Base-by-base conservation (phyloP, 495 filamentous ascomycete species). In the Podospora anserina region DNA sequence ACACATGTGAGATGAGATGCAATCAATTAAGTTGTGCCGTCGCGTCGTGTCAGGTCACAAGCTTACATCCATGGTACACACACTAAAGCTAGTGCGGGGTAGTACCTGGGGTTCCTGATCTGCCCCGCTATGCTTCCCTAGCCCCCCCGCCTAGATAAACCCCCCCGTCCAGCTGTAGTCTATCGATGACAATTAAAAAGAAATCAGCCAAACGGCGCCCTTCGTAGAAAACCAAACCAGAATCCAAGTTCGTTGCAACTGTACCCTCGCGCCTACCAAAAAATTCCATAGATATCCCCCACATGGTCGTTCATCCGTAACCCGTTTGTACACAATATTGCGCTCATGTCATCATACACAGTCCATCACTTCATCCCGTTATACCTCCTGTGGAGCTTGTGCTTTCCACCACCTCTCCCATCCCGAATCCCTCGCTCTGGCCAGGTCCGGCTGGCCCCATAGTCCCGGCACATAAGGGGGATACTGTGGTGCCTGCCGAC, bases 401-500 rank as follows among this genome's bases (percentile, higher is more conserved):
- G 20, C 49, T 4, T 68, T 64, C 74, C 75, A 78, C 76, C 76
- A 78, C 9, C 28, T 66, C 67, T 78, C 69, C 76, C 76, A 78
- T 15, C 63, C 71, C 5, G 65, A 57, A 65, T 77, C 74, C 27
- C 75, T 66, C 57, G 44, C 19, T 59, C 63, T 68, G 66, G 11
- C 61, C 70, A 5, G 57, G 66, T 7, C 30, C 7, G 64, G 39
- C 9, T 23, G 23, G 23, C 7, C 39, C 39, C 39, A 49, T 49
- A 11, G 39, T 13, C 6, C 9, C 39, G 39, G 13, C 9, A 11
- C 15, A 49, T 9, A 49, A 2, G 39, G 13, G 39, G 39, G 39
- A 16, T 13, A 49, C 39, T 13, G 39, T 11, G 5, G 39, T 49
- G 7, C 6, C 9, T 49, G 39, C 2, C 39, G 39, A 49, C 39